phyloP scores from a whole-genome alignment of 2,329 filamentous ascomycete species.

The Aspergillus viridinutans region DNA sequence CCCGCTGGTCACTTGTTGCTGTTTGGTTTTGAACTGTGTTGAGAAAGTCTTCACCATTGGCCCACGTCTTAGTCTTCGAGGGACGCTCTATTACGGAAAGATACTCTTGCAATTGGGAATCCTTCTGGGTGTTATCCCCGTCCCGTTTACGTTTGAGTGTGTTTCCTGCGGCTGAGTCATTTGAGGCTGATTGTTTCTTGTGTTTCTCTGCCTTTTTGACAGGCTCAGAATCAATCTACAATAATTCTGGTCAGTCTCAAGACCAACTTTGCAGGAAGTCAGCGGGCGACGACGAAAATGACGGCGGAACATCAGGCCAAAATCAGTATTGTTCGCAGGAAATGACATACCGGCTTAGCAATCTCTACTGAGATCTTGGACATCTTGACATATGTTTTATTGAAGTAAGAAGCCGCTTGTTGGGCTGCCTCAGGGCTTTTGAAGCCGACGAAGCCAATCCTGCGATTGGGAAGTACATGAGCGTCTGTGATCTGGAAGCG shows the following conservation, averaged over 20 bases:
- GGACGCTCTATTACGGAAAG: slow-evolving; percentile 73
- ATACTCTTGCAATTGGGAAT: slow-evolving; percentile 82
- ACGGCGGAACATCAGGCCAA: slow-evolving; percentile 6
- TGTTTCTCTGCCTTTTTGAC: slow-evolving; percentile 21
- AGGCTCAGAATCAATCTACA: slow-evolving; percentile 39
- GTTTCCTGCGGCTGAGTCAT: slow-evolving; percentile 19
- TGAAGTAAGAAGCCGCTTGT: slow-evolving; percentile 88
- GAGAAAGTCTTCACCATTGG: slow-evolving; percentile 48
- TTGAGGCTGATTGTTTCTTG: slow-evolving; percentile 17
- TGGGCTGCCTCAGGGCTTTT: slow-evolving; percentile 74
- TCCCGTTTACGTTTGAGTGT: slow-evolving; percentile 40
- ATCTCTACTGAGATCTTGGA: slow-evolving; percentile 88
- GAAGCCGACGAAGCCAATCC: slow-evolving; percentile 95
- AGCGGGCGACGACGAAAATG: slow-evolving; percentile 30
- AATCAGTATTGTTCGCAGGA: slow-evolving; percentile 7
- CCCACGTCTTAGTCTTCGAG: slow-evolving; percentile 61
- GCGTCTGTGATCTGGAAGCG: slow-evolving; percentile 80
- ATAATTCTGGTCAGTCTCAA: slow-evolving; percentile 36
- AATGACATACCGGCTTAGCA: slow-evolving; percentile 66
- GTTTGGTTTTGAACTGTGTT: slow-evolving; percentile 19
- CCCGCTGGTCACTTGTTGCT: slow-evolving; percentile 17
- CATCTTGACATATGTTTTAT: slow-evolving; percentile 92
- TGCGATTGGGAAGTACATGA: slow-evolving; percentile 81
- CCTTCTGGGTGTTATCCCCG: slow-evolving; percentile 58
- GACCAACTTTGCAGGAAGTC: slow-evolving; percentile 35